phyloP scores from a whole-genome alignment of 805 yeast genomes.

The Kluyveromyces wickerhamii region DNA sequence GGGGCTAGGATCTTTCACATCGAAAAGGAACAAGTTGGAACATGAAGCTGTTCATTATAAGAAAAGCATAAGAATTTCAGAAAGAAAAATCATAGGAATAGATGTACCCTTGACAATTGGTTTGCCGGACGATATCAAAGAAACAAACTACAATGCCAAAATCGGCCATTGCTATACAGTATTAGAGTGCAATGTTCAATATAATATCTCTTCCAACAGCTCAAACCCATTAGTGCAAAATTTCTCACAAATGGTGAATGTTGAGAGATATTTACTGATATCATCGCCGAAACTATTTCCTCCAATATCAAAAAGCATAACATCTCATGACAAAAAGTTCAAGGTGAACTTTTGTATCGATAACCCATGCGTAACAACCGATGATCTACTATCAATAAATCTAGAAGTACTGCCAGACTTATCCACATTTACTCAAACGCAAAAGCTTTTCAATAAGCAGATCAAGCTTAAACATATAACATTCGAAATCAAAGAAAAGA shows the following conservation, averaged over 20 bases:
- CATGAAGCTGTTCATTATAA: conserved; percentile 26
- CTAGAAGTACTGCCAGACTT: conserved; percentile 36
- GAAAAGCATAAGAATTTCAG: conserved; percentile 31
- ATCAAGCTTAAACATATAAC: conserved; percentile 38
- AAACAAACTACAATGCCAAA: conserved; percentile 41
- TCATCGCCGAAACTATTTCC: conserved; percentile 52
- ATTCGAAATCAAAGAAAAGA: conserved; percentile 43
- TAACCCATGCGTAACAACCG: conserved; percentile 50
- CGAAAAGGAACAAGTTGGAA: conserved; percentile 20
- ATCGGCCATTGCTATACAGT: conserved; percentile 44
- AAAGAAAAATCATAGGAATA: conserved; percentile 40
- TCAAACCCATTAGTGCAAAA: conserved; percentile 8
- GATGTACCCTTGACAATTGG: conserved; percentile 55
- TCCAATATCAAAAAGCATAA: conserved; percentile 36
- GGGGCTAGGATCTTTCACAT: conserved; percentile 14
- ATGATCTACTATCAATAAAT: conserved; percentile 38
- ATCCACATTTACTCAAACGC: conserved; percentile 8
- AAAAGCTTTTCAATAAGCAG: conserved; percentile 20
- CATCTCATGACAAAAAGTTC: conserved; percentile 43
- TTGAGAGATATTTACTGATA: conserved; percentile 48
- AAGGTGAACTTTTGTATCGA: conserved; percentile 41
- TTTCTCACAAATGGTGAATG: conserved; percentile 34
- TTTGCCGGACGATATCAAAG: conserved; percentile 43
- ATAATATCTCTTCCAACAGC: conserved; percentile 5
- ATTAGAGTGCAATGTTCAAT: conserved; percentile 30